A percentile compares a stretch with the other conserved stretches of the same genome.
These are phyloP conservation scores for Rubia yunnanensis DNA, from an alignment of 257 asterid species.

Conservation along the genomic window DNA sequence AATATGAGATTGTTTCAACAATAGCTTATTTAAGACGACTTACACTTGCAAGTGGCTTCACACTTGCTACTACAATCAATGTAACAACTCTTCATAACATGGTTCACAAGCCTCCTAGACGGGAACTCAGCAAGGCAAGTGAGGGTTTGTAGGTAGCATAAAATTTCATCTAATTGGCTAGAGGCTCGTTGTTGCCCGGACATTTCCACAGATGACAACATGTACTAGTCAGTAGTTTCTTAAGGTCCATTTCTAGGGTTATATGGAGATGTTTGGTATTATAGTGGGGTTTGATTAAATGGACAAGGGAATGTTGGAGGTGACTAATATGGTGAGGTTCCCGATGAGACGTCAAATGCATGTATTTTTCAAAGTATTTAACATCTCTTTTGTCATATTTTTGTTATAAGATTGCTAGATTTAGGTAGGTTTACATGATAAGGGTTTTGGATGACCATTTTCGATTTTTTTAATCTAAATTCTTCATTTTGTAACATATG, in stretches of 20 bases:
- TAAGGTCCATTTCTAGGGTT: conserved; percentile 4
- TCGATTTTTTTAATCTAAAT: no score
- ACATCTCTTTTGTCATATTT: no score
- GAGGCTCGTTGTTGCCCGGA: conserved; percentile 42
- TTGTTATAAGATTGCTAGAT: no score
- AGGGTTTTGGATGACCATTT: no score
- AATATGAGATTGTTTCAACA: no score
- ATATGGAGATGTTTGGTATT: background rate
- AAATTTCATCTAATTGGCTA: conserved; percentile 30
- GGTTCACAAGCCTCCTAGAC: conserved; percentile 51
- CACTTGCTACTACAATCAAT: conserved; percentile 57
- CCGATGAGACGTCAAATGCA: no score
- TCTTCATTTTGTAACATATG: no score
- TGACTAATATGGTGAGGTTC: no score
- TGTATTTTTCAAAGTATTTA: no score
- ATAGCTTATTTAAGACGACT: no score
- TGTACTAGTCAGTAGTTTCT: conserved; percentile 23
- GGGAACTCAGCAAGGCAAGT: conserved; percentile 54
- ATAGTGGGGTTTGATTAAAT: background rate
- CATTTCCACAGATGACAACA: conserved; percentile 22
- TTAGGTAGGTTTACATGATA: no score
- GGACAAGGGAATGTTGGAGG: no score
- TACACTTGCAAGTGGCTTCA: conserved; percentile 53
- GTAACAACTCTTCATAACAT: conserved; percentile 57
- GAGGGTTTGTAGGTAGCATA: conserved; percentile 34